Base-by-base conservation (phyloP, 2,329 filamentous ascomycete species). In the Mollisia scopiformis region DNA sequence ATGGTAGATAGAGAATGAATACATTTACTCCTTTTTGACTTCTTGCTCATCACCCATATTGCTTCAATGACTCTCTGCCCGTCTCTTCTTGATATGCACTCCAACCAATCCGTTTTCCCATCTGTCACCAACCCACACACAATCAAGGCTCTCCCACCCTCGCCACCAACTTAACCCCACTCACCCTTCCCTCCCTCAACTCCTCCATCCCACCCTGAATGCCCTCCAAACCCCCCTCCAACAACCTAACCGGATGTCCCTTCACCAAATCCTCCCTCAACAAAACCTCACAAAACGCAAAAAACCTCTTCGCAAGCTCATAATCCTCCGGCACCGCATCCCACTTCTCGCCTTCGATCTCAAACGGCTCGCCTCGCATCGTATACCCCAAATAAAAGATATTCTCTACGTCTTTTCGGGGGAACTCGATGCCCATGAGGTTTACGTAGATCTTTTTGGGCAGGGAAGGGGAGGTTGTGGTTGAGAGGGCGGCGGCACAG, bases 401-500 rank as follows among this genome's bases (percentile, higher is more conserved):
- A 4, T 68, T 68, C 13, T 72, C 63, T 14, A 75, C 68, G 25
- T 74, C 75, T 19, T 35, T 1, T 10, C 65, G 57, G 1, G 63
- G 62, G 10, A 62, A 55, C 0, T 55, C 11, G 11, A 65, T 49
- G 16, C 30, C 53, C 52, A 63, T 61, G 82, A 90, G 59, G 75
- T 91, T 61, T 87, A 92, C 71, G 77, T 84, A 33, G 74, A 79
- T 31, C 82, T 84, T 43, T 84, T 61, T 52, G 16, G 56, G n/a
- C n/a, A n/a, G n/a, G n/a, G n/a, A n/a, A n/a, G n/a, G 41, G 16
- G 37, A 41, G 43, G 2, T 23, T 6, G 35, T 11, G 13, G 25
- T 59, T 28, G 31, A 7, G 57, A 50, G 49, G 73, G 8, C 49
- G 0, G 73, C 69, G 1, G 72, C 74, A 64, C 74, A 75, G 14